Evolutionary conservation across 805 yeast genomes (phyloP).

Genomic region (Ogataea angusta): DNA sequence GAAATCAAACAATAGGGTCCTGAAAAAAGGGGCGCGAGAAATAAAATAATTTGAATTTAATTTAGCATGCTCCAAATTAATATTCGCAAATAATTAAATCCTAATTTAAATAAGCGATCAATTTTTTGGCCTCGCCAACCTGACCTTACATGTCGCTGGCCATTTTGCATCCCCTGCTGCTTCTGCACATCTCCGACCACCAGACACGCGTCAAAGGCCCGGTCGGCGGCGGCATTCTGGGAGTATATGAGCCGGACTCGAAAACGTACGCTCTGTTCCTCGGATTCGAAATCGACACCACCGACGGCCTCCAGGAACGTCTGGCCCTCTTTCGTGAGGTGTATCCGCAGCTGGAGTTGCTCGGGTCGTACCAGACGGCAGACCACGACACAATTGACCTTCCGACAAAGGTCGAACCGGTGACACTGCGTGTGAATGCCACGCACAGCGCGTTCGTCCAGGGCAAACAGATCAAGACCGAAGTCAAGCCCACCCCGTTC

Average conservation of each 20-base stretch:
- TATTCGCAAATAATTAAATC: neutral
- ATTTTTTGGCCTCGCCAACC: no score
- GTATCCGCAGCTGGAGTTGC: constrained; percentile 22
- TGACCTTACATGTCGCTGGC: constrained; percentile 2
- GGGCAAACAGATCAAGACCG: constrained; percentile 1
- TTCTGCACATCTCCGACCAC: constrained; percentile 16
- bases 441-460: neutral
- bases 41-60: neutral
- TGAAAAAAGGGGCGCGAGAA: neutral
- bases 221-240: constrained; percentile 16
- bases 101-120: no score
- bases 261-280: constrained; percentile 9
- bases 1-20: neutral
- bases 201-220: constrained; percentile 3
- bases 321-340: constrained; percentile 22
- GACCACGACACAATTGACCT: neutral
- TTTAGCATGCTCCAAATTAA: neutral
- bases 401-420: neutral
- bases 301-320: constrained; percentile 6
- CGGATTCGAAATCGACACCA: constrained; percentile 14
- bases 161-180: constrained; percentile 16
- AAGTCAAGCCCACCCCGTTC: constrained; percentile 15
- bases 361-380: constrained; percentile 23
- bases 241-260: constrained; percentile 7
- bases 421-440: neutral